Conservation (phyloP, 2,329 filamentous ascomycete species). For the Piedraia hortae region DNA sequence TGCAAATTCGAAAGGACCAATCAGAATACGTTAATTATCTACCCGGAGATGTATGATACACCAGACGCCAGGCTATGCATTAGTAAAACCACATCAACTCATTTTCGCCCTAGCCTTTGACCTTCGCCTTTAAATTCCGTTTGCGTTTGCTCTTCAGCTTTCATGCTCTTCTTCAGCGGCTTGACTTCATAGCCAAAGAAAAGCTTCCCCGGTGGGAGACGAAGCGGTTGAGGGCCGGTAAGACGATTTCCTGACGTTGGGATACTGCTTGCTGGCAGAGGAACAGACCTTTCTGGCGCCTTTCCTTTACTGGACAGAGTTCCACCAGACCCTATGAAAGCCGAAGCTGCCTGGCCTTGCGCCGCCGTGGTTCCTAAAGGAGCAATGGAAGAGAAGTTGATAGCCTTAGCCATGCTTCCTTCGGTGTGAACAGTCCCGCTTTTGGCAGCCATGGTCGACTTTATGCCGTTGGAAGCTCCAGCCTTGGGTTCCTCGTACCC, state of each 20-base stretch:
- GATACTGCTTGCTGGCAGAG: slow-evolving; percentile 26
- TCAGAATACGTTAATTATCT: too few relatives aligned
- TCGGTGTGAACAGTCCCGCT: slow-evolving; percentile 57
- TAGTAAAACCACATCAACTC: too few relatives aligned
- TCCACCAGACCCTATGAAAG: slow-evolving; percentile 59
- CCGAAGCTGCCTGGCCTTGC: slow-evolving; percentile 37
- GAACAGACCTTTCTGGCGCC: slow-evolving; percentile 18
- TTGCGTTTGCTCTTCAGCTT: slow-evolving; percentile 30
- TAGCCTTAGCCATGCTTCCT: slow-evolving; percentile 90
- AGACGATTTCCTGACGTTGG: slow-evolving; percentile 20
- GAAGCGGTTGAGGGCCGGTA: slow-evolving; percentile 64
- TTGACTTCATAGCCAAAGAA: slow-evolving; percentile 93
- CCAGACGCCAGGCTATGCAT: too few relatives aligned
- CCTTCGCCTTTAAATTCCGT: slow-evolving; percentile 43
- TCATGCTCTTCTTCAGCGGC: slow-evolving; percentile 51
- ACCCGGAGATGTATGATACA: too few relatives aligned
- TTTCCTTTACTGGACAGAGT: slow-evolving; percentile 72
- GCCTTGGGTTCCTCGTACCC: slow-evolving; percentile 76
- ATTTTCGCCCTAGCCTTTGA: slow-evolving; percentile 58
- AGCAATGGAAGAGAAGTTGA: slow-evolving; percentile 81
- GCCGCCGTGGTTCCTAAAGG: slow-evolving; percentile 42
- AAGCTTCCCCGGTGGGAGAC: slow-evolving; percentile 64
- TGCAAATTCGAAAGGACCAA: too few relatives aligned
- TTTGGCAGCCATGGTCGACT: slow-evolving; percentile 24
- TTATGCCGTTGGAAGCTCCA: slow-evolving; percentile 54